A percentile compares a stretch with the other conserved stretches of the same genome.
Evolutionary conservation across 257 asterid genomes (phyloP).

Genomic region (Nicotiana tomentosiformis): DNA sequence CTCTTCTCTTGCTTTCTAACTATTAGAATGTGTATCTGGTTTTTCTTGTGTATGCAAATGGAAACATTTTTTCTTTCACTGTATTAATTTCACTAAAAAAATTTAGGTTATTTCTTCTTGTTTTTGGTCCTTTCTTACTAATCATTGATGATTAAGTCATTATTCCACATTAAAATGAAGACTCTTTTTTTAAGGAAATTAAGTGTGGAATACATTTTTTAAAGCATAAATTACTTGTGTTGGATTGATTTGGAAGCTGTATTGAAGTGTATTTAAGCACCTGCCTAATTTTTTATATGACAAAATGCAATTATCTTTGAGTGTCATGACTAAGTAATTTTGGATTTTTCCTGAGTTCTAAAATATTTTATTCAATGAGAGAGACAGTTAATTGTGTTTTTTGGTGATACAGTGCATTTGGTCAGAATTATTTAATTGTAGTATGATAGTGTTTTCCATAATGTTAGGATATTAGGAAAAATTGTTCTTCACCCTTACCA

Average conservation of each 20-base stretch:
- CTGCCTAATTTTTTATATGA: neutral
- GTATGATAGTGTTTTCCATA: neutral
- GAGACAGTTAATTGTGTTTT: neutral
- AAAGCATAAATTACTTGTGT: neutral
- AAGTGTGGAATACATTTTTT: neutral
- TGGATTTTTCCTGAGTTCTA: neutral
- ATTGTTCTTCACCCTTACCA: neutral
- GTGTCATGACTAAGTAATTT: neutral
- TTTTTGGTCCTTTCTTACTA: neutral
- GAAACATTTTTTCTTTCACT: conserved; percentile 36
- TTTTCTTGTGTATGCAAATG: neutral
- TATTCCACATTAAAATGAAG: neutral
- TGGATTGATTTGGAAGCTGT: neutral
- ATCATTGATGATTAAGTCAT: neutral
- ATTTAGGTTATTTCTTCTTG: neutral
- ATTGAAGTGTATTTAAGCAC: neutral
- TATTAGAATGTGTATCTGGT: neutral
- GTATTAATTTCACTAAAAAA: neutral
- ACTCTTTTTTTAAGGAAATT: neutral
- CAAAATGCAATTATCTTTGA: neutral
- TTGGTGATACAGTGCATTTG: conserved; percentile 2
- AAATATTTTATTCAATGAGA: neutral
- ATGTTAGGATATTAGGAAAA: neutral
- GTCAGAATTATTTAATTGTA: neutral
- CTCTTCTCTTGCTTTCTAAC: conserved; percentile 7